phyloP scores from a whole-genome alignment of 768 basidiomycete genomes.

The Amanita rubescens region DNA sequence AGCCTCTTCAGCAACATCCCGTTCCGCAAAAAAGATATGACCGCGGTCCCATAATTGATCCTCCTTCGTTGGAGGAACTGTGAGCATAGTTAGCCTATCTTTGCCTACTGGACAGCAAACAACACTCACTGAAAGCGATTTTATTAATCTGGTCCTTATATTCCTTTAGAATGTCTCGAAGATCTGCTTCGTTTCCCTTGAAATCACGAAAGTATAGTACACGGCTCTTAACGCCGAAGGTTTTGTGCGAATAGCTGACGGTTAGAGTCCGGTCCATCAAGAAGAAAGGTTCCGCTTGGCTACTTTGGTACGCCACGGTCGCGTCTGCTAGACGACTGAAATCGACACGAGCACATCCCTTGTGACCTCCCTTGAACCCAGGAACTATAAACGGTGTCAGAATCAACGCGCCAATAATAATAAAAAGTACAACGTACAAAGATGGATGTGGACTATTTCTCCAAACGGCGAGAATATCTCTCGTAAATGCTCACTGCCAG shows the following conservation, averaged over 20 bases:
- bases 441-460: slow-evolving; percentile 24
- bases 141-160: not conserved
- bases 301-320: not conserved
- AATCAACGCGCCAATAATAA: slow-evolving; percentile 15
- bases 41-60: slow-evolving; percentile 20
- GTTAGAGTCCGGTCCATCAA: not conserved
- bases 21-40: slow-evolving; percentile 46
- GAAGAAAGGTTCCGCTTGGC: not conserved
- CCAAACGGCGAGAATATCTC: slow-evolving; percentile 39
- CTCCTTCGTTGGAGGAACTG: slow-evolving; percentile 2
- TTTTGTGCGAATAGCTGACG: not conserved
- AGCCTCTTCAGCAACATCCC: slow-evolving; percentile 37
- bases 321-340: not conserved
- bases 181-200: not conserved
- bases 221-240: not conserved
- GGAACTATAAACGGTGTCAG: not conserved
- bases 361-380: not conserved
- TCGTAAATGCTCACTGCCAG: slow-evolving; percentile 31
- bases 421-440: slow-evolving; percentile 30
- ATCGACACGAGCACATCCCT: not conserved
- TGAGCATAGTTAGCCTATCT: not conserved
- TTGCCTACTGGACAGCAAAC: not conserved
- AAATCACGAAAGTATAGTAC: not conserved
- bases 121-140: not conserved
- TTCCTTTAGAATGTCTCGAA: not conserved